These are phyloP conservation scores for Cryptococcus deneoformans DNA, from an alignment of 1,284 basidiomycete genomes.

Conservation along the genomic window DNA sequence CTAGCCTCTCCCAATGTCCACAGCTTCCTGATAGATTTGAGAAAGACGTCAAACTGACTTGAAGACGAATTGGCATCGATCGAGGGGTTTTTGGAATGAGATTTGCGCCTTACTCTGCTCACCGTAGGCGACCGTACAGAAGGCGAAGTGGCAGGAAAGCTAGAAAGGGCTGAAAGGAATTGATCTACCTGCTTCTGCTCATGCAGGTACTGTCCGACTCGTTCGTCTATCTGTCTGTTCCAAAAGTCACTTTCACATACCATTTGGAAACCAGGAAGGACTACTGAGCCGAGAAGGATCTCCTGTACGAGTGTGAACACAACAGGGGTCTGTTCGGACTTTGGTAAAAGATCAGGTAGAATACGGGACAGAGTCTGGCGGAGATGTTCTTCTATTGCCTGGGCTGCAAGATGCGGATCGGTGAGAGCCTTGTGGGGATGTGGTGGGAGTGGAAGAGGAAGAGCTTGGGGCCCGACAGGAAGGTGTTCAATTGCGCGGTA, in stretches of 20 bases:
- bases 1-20: constrained; percentile 82
- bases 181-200: constrained; percentile 53
- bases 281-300: constrained; percentile 73
- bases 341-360: constrained; percentile 70
- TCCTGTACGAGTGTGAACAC: constrained; percentile 75
- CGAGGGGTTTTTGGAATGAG: constrained; percentile 6
- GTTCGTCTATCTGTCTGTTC: constrained; percentile 85
- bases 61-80: constrained; percentile 41
- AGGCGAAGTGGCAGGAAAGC: constrained; percentile 20
- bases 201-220: constrained; percentile 41
- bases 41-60: constrained; percentile 83
- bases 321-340: constrained; percentile 68
- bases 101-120: not conserved
- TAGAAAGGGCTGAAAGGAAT: constrained; percentile 54
- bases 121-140: constrained; percentile 2
- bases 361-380: constrained; percentile 65
- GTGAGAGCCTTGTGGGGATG: constrained; percentile 74
- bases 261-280: constrained; percentile 88
- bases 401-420: constrained; percentile 75
- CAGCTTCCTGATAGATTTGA: constrained; percentile 75
- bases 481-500: constrained; percentile 84
- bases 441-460: constrained; percentile 31
- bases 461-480: constrained; percentile 59
- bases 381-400: constrained; percentile 83
- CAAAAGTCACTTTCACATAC: constrained; percentile 93